Evolutionary conservation across 2,329 filamentous ascomycete genomes (phyloP).

Genomic region (Myriosclerotinia curreyana): DNA sequence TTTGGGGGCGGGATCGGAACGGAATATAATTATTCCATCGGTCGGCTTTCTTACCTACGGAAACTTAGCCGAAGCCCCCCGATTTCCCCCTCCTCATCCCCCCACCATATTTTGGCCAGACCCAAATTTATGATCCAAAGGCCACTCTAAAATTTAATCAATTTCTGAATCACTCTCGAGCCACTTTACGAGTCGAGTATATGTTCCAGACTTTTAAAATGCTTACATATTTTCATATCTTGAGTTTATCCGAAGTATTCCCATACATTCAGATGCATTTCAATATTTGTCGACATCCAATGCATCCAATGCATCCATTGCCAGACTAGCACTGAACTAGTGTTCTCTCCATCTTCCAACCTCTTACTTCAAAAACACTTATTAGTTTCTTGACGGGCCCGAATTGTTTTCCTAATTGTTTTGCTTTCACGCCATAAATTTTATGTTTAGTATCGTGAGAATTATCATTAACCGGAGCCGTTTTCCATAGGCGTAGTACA

Average conservation of each 20-base stretch:
- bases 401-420: too few relatives aligned
- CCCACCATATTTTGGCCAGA: neutral
- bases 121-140: neutral
- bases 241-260: neutral
- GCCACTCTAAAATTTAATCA: neutral
- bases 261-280: conserved; percentile 4
- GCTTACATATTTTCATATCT: neutral
- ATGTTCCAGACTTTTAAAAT: neutral
- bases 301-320: neutral
- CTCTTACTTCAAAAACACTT: neutral
- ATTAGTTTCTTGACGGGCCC: neutral
- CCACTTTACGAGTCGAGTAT: neutral
- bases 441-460: neutral
- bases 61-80: conserved; percentile 9
- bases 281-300: neutral
- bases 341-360: neutral
- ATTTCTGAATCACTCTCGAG: neutral
- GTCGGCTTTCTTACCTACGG: neutral
- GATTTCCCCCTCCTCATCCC: neutral
- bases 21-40: neutral
- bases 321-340: neutral
- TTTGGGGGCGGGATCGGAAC: neutral
- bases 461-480: neutral
- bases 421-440: neutral
- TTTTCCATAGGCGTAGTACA: neutral